Conservation (phyloP, 768 basidiomycete species). For the Erythrobasidium yunnanense region DNA sequence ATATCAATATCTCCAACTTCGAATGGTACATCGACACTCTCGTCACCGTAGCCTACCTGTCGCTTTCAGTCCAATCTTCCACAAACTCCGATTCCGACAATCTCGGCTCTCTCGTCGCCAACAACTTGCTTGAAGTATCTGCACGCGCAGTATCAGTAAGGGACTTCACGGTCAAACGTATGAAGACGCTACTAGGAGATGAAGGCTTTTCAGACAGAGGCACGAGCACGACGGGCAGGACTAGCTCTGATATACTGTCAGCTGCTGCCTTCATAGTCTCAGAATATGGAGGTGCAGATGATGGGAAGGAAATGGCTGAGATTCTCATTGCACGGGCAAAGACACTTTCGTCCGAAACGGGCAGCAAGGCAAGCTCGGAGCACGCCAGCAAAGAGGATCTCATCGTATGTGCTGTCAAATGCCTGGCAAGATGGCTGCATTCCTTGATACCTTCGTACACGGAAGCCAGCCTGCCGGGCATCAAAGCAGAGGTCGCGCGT, state of each 20-base stretch:
- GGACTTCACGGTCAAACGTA: slow-evolving; percentile 67
- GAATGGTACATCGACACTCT: slow-evolving; percentile 96
- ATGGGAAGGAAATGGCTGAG: not conserved
- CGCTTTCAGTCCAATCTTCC: slow-evolving; percentile 40
- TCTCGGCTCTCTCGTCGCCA: slow-evolving; percentile 63
- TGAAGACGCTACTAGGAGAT: slow-evolving; percentile 60
- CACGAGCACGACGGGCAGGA: not conserved
- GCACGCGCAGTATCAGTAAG: slow-evolving; percentile 67
- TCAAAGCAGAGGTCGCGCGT: not conserved
- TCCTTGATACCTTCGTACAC: not conserved
- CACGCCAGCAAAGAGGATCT: too few relatives aligned
- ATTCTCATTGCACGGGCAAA: not conserved
- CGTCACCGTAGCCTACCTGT: slow-evolving; percentile 78
- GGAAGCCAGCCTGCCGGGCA: not conserved
- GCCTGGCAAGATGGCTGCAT: not conserved
- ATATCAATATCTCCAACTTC: slow-evolving; percentile 79
- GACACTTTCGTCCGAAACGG: too few relatives aligned
- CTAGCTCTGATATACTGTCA: slow-evolving; percentile 67
- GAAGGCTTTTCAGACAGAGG: not conserved
- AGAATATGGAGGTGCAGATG: slow-evolving; percentile 55
- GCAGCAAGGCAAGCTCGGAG: too few relatives aligned
- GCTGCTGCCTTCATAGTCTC: slow-evolving; percentile 96
- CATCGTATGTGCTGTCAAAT: not conserved
- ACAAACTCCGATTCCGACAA: slow-evolving; percentile 46
- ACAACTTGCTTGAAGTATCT: slow-evolving; percentile 76